Base-by-base conservation (phyloP, 257 asterid species). In the Fraxinus anomala region DNA sequence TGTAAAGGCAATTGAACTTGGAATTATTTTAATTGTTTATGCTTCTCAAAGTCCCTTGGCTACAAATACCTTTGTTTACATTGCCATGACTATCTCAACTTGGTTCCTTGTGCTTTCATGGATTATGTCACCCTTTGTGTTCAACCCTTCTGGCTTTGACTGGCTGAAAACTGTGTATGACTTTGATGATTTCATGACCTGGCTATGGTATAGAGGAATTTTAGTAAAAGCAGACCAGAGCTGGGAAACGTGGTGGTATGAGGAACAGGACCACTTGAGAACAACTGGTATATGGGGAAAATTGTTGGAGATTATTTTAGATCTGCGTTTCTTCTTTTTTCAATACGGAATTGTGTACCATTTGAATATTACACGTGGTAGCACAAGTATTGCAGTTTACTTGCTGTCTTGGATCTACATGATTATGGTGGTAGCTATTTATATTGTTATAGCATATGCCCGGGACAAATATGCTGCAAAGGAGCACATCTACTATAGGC, bases 161-260 rank as follows among this genome's bases (percentile, higher is more conserved):
- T 94, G 98, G 99, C 86, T 94, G 86, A 94, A 90, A 82, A 94
- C 97, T 2, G 99, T 94, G 36, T 94, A 92, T 16, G 99, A 94
- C 80, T 92, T 92, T 39, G 96, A 87, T 33, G 97, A 89, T 68
- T 94, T 92, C 70, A 82, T 94, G 78, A 87, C 78, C 71, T 94
- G 99, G 99, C 72, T 94, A 74, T 91, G 97, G 98, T 93, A 83
- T 81, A 89, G 84, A 19, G 98, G 97, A 37, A 90, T 93, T 79
- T 80, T 95, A 47, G 88, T 85, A 68, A 95, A 87, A 88, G 87
- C 98, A 9, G 98, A 93, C 28, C 92, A 83, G 72, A 90, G 98
- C 81, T 93, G 98, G 98, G 98, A 93, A 80, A 89, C 91, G 16
- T 93, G 98, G 98, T 93, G 98, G 98, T 92, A 93, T 3, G 97